Conservation (phyloP, 306 rosid genomes). For the Quercus dentata region DNA sequence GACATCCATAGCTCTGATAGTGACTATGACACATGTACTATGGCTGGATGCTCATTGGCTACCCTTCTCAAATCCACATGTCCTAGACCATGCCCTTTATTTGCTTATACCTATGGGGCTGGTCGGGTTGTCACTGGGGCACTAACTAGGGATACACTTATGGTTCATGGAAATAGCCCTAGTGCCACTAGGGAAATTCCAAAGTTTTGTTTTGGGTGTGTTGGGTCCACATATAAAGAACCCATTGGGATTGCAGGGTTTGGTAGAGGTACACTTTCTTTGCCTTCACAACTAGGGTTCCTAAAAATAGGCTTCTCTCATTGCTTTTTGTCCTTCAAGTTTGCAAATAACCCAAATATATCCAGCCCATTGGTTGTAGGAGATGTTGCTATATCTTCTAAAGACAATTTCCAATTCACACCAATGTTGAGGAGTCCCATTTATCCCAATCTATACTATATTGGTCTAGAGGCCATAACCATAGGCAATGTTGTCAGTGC, state of each 20-base stretch:
- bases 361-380: slow-evolving; percentile 54
- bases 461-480: slow-evolving; percentile 44
- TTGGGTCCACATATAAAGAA: slow-evolving; percentile 42
- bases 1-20: slow-evolving; percentile 53
- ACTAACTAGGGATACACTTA: slow-evolving; percentile 37
- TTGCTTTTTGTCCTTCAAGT: slow-evolving; percentile 54
- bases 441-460: slow-evolving; percentile 45
- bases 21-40: slow-evolving; percentile 38
- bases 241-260: slow-evolving; percentile 60
- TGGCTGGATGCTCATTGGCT: slow-evolving; percentile 43
- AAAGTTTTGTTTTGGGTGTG: slow-evolving; percentile 50
- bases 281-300: slow-evolving; percentile 51
- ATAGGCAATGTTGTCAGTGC: slow-evolving; percentile 25
- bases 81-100: slow-evolving; percentile 51
- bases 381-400: slow-evolving; percentile 33
- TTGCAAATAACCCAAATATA: slow-evolving; percentile 50
- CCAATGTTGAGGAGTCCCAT: slow-evolving; percentile 46
- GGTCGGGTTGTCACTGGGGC: slow-evolving; percentile 42
- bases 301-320: slow-evolving; percentile 47
- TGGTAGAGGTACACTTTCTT: slow-evolving; percentile 48
- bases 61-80: slow-evolving; percentile 38
- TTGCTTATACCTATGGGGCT: slow-evolving; percentile 50
- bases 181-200: slow-evolving; percentile 26
- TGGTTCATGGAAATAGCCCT: slow-evolving; percentile 29
- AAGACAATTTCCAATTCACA: slow-evolving; percentile 37